Percentiles rank a stretch among this genome's conserved stretches.
Evolutionary conservation across 495 filamentous ascomycete species (phyloP).

Genomic region (Podospora bellae-mahoneyi): DNA sequence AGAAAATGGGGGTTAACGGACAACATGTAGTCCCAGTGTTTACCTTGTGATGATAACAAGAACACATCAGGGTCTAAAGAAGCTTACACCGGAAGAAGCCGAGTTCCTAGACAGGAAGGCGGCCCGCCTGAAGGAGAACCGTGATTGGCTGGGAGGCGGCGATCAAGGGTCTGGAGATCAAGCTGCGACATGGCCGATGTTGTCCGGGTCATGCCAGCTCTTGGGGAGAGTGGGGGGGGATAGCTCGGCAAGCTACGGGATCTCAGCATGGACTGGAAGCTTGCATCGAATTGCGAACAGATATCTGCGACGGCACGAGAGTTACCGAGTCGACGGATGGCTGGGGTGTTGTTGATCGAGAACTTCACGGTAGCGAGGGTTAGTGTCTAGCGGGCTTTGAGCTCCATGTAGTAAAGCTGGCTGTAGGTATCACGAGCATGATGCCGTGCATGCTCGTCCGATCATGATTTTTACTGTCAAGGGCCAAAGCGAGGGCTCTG

Average conservation of each 20-base stretch:
- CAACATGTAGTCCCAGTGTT: not conserved
- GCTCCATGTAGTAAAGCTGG: not conserved
- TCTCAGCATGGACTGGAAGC: constrained; percentile 1
- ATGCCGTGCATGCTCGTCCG: not conserved
- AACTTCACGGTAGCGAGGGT: not conserved
- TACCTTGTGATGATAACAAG: not conserved
- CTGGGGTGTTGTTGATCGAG: not conserved
- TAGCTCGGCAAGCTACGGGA: constrained; percentile 3
- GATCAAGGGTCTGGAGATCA: constrained; percentile 23
- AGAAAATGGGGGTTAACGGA: not conserved
- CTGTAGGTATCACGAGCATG: not conserved
- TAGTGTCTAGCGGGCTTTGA: not conserved
- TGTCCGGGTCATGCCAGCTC: constrained; percentile 3
- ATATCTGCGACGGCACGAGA: constrained; percentile 10
- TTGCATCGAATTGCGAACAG: constrained; percentile 5
- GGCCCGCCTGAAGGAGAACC: constrained; percentile 7
- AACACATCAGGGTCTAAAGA: not conserved
- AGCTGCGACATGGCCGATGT: constrained; percentile 7
- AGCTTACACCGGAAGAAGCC: not conserved
- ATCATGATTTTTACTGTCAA: not conserved
- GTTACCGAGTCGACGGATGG: constrained; percentile 12
- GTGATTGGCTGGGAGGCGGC: constrained; percentile 21
- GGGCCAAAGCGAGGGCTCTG: constrained; percentile 4
- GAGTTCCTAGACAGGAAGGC: constrained; percentile 24
- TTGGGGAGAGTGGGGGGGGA: not conserved